These are phyloP conservation scores for Saturnispora ahearnii DNA, from an alignment of 805 yeast genomes.

Conservation along the genomic window DNA sequence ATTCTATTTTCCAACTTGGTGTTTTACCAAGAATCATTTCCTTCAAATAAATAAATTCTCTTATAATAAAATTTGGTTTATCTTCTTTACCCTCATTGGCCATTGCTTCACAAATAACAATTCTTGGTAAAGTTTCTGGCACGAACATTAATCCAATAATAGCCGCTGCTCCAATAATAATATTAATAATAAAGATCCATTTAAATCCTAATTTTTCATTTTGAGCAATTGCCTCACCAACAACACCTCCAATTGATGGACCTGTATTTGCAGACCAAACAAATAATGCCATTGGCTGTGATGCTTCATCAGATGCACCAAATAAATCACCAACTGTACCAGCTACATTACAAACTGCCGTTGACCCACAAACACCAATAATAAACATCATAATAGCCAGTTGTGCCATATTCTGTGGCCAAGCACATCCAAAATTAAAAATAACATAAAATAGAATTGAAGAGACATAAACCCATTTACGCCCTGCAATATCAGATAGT, in stretches of 20 bases:
- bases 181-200: conserved; percentile 29
- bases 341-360: conserved; percentile 29
- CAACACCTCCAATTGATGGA: conserved; percentile 30
- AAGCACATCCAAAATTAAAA: conserved; percentile 30
- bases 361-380: conserved; percentile 27
- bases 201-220: conserved; percentile 24
- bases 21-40: conserved; percentile 14
- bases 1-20: conserved; percentile 15
- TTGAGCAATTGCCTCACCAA: conserved; percentile 29
- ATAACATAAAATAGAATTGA: conserved; percentile 23
- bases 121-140: conserved; percentile 31
- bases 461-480: conserved; percentile 30
- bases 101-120: conserved; percentile 27
- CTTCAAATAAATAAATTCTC: conserved; percentile 20
- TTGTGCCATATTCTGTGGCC: conserved; percentile 27
- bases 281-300: conserved; percentile 30
- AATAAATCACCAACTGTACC: conserved; percentile 31
- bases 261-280: conserved; percentile 30
- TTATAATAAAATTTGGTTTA: conserved; percentile 18
- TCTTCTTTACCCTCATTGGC: conserved; percentile 18
- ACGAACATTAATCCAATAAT: conserved; percentile 18
- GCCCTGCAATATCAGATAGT: conserved; percentile 29
- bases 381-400: conserved; percentile 28
- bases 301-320: conserved; percentile 28
- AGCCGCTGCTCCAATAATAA: conserved; percentile 25